Evolutionary conservation across 164 flowering plant species (phyloP), one percentile per base, ranked within the genome.

Genomic region (Brasenia schreberi): DNA sequence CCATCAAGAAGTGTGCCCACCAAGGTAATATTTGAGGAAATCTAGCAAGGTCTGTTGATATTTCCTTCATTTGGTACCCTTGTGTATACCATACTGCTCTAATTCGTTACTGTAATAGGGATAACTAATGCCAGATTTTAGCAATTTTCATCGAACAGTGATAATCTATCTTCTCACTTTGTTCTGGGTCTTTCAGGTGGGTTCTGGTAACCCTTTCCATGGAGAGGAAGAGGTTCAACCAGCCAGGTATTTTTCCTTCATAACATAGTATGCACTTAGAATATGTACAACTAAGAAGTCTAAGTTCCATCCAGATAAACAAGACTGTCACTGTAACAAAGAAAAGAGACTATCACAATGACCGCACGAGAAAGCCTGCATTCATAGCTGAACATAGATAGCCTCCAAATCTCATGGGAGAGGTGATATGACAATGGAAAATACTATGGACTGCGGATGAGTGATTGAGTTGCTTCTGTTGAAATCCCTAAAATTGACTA

Each of bases 161-260:
- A 33, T 33, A 33, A 33, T 33, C 39, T 33, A 33, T 33, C 39
- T 33, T 33, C 39, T 49, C 6, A 49, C 56, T 14, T 49, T 14
- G 16, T 14, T 9, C 1, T 49, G 56, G 56, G 56, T 3, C 56
- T 73, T 67, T 3, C 77, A 87, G 97, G 76, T 72, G 14, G 83
- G 78, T 60, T 69, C 81, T 18, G 90, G 78, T 63, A 80, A 79
- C 73, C 78, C 84, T 71, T 73, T 66, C 12, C 66, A 62, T 52
- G 80, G 75, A 43, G 72, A 62, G 49, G 79, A 71, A 53, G 43
- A 64, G 3, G 68, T 63, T 64, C 66, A 53, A 49, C 66, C 42
- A 5, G 62, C 70, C 70, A 74, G 81, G 85, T 82, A 76, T 18
- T 12, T 60, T 4, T 7, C 63, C 3, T 12, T 58, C 27, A 3